Conservation (phyloP, 768 basidiomycete genomes). For the Psilocybe cyanescens region DNA sequence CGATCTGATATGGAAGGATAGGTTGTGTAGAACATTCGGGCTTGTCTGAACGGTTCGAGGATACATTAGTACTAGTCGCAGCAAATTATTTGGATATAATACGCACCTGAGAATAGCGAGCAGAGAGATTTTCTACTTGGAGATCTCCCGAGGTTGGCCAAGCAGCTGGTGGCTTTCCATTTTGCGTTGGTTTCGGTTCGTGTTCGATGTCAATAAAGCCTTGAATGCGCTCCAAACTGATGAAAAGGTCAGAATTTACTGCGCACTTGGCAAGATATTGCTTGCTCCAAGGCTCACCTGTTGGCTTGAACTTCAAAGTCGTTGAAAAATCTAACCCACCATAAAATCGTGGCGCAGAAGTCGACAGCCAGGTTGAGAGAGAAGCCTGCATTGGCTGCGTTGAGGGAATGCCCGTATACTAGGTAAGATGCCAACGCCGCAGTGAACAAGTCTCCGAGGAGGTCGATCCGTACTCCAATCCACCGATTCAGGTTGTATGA, state of each 20-base stretch:
- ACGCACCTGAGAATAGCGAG: constrained; percentile 49
- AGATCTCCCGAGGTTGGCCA: constrained; percentile 69
- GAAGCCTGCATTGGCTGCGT: constrained; percentile 52
- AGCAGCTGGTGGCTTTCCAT: constrained; percentile 61
- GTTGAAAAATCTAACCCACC: constrained; percentile 46
- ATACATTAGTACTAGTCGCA: not conserved
- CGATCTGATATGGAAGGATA: constrained; percentile 54
- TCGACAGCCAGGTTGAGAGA: constrained; percentile 61
- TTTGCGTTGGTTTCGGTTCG: constrained; percentile 44
- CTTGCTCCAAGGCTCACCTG: constrained; percentile 22
- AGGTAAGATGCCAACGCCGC: constrained; percentile 58
- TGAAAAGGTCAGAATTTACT: not conserved
- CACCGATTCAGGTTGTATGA: constrained; percentile 55
- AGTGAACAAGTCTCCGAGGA: constrained; percentile 59
- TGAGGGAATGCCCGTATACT: constrained; percentile 44
- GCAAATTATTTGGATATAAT: not conserved
- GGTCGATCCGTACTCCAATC: constrained; percentile 55
- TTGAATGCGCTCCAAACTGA: constrained; percentile 66
- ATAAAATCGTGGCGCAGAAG: constrained; percentile 60
- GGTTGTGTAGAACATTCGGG: constrained; percentile 48
- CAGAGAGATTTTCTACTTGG: constrained; percentile 55
- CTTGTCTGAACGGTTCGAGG: constrained; percentile 33
- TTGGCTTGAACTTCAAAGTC: constrained; percentile 46
- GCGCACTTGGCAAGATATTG: not conserved
- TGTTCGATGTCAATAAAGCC: constrained; percentile 63